Evolutionary conservation across 768 basidiomycete genomes (phyloP).

Genomic region (Lanmaoa pseudosensibilis): DNA sequence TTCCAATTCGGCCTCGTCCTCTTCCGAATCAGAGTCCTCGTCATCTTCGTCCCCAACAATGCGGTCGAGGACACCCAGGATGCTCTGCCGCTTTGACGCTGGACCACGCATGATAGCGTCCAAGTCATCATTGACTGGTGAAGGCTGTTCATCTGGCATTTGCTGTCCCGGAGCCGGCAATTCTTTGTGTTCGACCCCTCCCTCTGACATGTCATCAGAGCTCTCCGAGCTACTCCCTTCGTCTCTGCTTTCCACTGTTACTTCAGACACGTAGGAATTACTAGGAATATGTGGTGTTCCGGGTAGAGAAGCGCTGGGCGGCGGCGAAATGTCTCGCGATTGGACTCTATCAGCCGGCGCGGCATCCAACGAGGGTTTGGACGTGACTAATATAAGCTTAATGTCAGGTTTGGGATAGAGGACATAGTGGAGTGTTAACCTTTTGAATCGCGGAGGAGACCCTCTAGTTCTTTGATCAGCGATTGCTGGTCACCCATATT

Average conservation of each 20-base stretch:
- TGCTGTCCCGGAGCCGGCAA: not conserved
- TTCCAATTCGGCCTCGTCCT: slow-evolving; percentile 42
- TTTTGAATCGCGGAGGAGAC: slow-evolving; percentile 32
- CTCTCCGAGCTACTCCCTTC: slow-evolving; percentile 44
- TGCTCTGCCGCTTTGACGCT: slow-evolving; percentile 15
- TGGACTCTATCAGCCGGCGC: slow-evolving; percentile 1
- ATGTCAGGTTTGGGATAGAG: slow-evolving; percentile 7
- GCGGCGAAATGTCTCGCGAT: not conserved
- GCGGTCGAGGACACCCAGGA: slow-evolving; percentile 30
- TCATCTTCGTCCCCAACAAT: slow-evolving; percentile 31
- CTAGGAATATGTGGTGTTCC: slow-evolving; percentile 27
- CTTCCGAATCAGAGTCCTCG: slow-evolving; percentile 39
- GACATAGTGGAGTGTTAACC: slow-evolving; percentile 13
- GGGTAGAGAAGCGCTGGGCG: slow-evolving; percentile 2
- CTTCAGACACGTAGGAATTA: slow-evolving; percentile 37
- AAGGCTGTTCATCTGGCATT: not conserved
- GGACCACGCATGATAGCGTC: slow-evolving; percentile 47
- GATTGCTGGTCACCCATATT: slow-evolving; percentile 19
- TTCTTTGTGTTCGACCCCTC: slow-evolving; percentile 16
- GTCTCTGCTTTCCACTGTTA: slow-evolving; percentile 36
- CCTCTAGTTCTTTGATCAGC: slow-evolving; percentile 45
- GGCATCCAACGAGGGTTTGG: not conserved
- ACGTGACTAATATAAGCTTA: slow-evolving; percentile 6
- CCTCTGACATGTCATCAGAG: slow-evolving; percentile 26
- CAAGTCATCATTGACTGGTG: slow-evolving; percentile 27